A percentile compares a stretch with the other conserved stretches of the same genome.
Evolutionary conservation across 768 basidiomycete genomes (phyloP).

Genomic region (Cytidiella melzeri): DNA sequence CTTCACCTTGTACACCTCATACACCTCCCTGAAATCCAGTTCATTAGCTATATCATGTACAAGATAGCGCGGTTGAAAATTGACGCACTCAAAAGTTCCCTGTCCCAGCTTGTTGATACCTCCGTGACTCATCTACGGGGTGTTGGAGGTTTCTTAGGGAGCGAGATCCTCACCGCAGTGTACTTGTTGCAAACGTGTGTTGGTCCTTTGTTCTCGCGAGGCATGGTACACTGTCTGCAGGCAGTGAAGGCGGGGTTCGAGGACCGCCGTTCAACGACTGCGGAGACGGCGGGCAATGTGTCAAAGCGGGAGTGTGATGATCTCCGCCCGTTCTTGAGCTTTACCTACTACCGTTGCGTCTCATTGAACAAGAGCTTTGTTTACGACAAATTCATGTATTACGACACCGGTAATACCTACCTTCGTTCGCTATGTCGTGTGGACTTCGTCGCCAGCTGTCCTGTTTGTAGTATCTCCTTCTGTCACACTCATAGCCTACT

Average conservation of each 20-base stretch:
- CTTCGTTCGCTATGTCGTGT: no score
- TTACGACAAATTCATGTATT: background rate
- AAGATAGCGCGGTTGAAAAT: conserved; percentile 10
- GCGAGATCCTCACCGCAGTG: conserved; percentile 32
- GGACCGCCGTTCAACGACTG: conserved; percentile 2
- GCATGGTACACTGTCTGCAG: conserved; percentile 12
- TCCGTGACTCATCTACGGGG: conserved; percentile 50
- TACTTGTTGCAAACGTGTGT: conserved; percentile 32
- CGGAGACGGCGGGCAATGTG: conserved; percentile 17
- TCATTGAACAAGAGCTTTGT: background rate
- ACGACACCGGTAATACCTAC: background rate
- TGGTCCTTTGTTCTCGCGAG: conserved; percentile 18
- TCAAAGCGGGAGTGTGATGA: conserved; percentile 19
- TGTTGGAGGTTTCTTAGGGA: conserved; percentile 41
- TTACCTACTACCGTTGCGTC: background rate
- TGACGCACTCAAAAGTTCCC: conserved; percentile 89
- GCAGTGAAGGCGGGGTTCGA: conserved; percentile 9
- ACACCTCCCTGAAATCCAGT: no score
- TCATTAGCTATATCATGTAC: conserved; percentile 8
- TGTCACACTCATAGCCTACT: conserved; percentile 7
- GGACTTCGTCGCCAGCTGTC: conserved; percentile 4
- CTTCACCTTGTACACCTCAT: conserved; percentile 86
- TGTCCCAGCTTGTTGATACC: conserved; percentile 87
- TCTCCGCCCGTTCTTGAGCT: conserved; percentile 7
- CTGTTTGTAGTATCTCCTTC: background rate